These are phyloP conservation scores for Bipolaris bicolor DNA, from an alignment of 2,329 filamentous ascomycete genomes.

Conservation along the genomic window DNA sequence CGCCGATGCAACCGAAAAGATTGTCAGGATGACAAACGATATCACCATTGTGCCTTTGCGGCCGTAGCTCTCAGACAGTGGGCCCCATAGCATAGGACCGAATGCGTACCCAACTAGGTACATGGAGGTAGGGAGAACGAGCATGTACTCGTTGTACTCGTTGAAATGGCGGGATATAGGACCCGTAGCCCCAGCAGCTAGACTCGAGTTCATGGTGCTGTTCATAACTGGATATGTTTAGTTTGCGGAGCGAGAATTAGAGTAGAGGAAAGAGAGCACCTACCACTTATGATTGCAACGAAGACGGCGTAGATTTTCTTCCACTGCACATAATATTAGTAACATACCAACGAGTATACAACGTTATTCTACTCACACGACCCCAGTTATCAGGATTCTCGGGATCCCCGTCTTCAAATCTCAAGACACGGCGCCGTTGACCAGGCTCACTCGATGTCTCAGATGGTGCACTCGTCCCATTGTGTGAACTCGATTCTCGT, in stretches of 20 bases:
- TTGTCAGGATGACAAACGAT: slow-evolving; percentile 56
- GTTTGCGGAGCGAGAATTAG: background rate
- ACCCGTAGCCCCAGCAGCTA: slow-evolving; percentile 68
- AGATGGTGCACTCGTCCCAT: slow-evolving; percentile 20
- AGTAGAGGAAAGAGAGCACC: slow-evolving; percentile 1
- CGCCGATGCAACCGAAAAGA: slow-evolving; percentile 55
- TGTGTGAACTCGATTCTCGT: slow-evolving; percentile 10
- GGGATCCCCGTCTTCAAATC: slow-evolving; percentile 50
- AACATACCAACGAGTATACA: no score
- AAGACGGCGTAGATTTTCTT: slow-evolving; percentile 63
- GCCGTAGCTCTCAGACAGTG: slow-evolving; percentile 54
- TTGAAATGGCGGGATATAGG: slow-evolving; percentile 64
- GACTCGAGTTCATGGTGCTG: slow-evolving; percentile 66
- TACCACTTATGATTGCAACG: slow-evolving; percentile 63
- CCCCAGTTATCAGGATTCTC: slow-evolving; percentile 54
- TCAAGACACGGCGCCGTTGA: slow-evolving; percentile 39
- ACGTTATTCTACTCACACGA: slow-evolving; percentile 23
- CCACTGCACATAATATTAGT: slow-evolving; percentile 43
- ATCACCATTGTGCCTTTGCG: slow-evolving; percentile 56
- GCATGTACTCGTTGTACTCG: slow-evolving; percentile 54
- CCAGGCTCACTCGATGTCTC: slow-evolving; percentile 5
- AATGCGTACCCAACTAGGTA: slow-evolving; percentile 57
- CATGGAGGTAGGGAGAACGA: slow-evolving; percentile 58
- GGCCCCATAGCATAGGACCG: slow-evolving; percentile 54
- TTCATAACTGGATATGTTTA: slow-evolving; percentile 57